phyloP scores from a whole-genome alignment of 805 yeast species.

The Teunomyces funiuensis region DNA sequence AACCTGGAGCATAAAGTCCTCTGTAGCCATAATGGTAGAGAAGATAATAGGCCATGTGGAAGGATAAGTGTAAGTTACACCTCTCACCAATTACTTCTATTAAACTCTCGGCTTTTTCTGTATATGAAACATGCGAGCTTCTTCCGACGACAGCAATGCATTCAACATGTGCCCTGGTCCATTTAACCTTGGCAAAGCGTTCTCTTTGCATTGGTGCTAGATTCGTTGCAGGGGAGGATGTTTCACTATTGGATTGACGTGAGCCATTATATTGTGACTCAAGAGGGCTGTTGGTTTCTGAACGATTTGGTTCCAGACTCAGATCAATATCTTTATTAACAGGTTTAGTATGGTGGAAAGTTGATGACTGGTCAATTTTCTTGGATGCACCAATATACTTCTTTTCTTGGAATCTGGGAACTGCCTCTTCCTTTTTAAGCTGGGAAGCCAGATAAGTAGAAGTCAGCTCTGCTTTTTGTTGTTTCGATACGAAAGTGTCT shows the following conservation, averaged over 20 bases:
- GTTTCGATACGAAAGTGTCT: no score
- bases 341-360: not conserved
- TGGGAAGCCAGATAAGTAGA: no score
- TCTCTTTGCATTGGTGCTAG: not conserved
- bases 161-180: slow-evolving; percentile 19
- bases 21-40: slow-evolving; percentile 20
- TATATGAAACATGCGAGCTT: no score
- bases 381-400: no score
- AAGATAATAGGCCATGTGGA: slow-evolving; percentile 13
- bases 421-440: no score
- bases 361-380: not conserved
- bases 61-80: slow-evolving; percentile 11
- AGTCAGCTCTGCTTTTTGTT: no score
- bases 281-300: not conserved
- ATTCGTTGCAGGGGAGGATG: not conserved
- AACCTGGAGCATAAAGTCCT: slow-evolving; percentile 7
- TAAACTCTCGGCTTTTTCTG: slow-evolving; percentile 13
- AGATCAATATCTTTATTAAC: not conserved
- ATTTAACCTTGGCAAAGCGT: slow-evolving; percentile 13
- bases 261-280: not conserved
- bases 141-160: slow-evolving; percentile 10
- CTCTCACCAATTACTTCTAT: slow-evolving; percentile 12
- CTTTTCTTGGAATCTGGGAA: no score
- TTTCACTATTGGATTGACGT: no score
- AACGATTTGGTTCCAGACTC: no score